Evolutionary conservation across 2,329 filamentous ascomycete species (phyloP).

Genomic region (Ophiostoma pallidulum): DNA sequence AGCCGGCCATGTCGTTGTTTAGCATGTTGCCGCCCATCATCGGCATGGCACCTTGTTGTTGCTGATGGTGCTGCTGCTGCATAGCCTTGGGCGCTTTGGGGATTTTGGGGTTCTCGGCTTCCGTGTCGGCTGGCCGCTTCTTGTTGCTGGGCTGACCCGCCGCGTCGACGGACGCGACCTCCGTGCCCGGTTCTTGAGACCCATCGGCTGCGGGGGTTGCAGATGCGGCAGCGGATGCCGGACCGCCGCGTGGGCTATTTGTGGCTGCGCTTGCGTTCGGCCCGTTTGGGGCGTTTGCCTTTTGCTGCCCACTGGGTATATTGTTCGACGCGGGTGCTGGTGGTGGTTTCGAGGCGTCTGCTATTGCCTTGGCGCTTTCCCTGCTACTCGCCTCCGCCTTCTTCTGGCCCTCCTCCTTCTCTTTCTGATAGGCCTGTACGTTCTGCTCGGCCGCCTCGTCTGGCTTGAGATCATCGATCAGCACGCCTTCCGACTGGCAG

Average conservation of each 20-base stretch:
- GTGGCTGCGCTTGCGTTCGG: too few relatives aligned
- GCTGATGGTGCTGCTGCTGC: constrained; percentile 45
- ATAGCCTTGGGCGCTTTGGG: constrained; percentile 58
- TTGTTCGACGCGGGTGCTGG: too few relatives aligned
- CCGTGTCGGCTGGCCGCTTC: constrained; percentile 76
- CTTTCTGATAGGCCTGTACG: constrained; percentile 63
- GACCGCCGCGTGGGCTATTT: too few relatives aligned
- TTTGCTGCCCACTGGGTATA: too few relatives aligned
- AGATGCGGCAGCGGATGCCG: too few relatives aligned
- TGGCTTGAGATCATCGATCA: constrained; percentile 81
- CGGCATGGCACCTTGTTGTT: constrained; percentile 32
- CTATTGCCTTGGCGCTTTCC: constrained; percentile 14
- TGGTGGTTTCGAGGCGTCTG: constrained; percentile 19
- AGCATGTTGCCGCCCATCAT: constrained; percentile 23
- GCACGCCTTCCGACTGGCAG: constrained; percentile 81
- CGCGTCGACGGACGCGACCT: constrained; percentile 19
- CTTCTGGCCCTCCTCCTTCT: constrained; percentile 37
- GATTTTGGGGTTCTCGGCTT: constrained; percentile 53
- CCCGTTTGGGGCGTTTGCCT: too few relatives aligned
- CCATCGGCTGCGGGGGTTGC: neutral
- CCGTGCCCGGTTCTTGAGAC: neutral
- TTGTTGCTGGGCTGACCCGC: constrained; percentile 36
- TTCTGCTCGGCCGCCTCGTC: constrained; percentile 72
- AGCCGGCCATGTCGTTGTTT: too few relatives aligned
- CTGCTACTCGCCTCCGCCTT: constrained; percentile 17